Evolutionary conservation across 179 eudicot genomes (phyloP).

Genomic region (Silene noctiflora): DNA sequence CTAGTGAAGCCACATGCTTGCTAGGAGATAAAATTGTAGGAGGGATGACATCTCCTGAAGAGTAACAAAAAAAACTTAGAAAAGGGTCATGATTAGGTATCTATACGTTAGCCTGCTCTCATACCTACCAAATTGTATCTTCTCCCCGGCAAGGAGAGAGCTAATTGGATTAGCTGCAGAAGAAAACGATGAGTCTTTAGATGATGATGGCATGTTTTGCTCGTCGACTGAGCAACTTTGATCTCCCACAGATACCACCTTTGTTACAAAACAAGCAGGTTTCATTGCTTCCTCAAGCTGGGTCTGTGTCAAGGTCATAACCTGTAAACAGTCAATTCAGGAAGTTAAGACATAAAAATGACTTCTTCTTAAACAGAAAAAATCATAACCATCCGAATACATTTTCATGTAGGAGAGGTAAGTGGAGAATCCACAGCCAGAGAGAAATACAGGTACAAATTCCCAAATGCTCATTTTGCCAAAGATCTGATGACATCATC

Average conservation of each 20-base stretch:
- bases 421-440: not conserved
- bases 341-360: not conserved
- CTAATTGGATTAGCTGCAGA: slow-evolving; percentile 73
- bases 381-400: not conserved
- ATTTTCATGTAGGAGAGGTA: not conserved
- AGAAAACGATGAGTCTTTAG: slow-evolving; percentile 58
- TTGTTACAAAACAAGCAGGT: slow-evolving; percentile 57
- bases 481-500: not conserved
- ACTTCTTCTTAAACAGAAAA: not conserved
- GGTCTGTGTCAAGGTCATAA: slow-evolving; percentile 79
- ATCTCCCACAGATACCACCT: slow-evolving; percentile 41
- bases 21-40: slow-evolving; percentile 64
- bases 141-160: slow-evolving; percentile 96
- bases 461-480: slow-evolving; percentile 1
- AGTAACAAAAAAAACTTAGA: slow-evolving; percentile 24
- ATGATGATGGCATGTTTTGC: slow-evolving; percentile 46
- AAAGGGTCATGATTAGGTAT: not conserved
- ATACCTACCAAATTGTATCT: slow-evolving; percentile 84
- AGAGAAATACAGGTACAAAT: not conserved
- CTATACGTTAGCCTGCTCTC: slow-evolving; percentile 8
- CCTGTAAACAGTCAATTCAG: slow-evolving; percentile 40
- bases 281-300: slow-evolving; percentile 94
- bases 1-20: slow-evolving; percentile 50
- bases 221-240: slow-evolving; percentile 40
- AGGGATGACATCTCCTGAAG: slow-evolving; percentile 93